Evolutionary conservation across 225 moss, liverwort and hornwort species (phyloP).

Genomic region (Pleurozium schreberi): DNA sequence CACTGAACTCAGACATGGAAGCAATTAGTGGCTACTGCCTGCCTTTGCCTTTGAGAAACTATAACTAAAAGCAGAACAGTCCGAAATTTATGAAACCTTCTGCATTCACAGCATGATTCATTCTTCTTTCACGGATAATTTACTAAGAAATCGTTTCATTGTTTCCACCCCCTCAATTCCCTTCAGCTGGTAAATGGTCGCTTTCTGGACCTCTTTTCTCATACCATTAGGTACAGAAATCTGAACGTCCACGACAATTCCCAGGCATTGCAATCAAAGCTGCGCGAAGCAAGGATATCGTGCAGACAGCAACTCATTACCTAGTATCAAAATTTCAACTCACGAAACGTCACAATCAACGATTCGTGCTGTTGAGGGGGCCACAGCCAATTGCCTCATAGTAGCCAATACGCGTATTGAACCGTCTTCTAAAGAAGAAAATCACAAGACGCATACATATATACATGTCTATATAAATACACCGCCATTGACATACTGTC

Average conservation of each 20-base stretch:
- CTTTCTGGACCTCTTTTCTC: background rate
- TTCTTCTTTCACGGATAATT: background rate
- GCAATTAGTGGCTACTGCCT: too few relatives aligned
- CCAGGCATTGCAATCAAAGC: background rate
- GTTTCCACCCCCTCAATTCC: background rate
- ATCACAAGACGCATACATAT: background rate
- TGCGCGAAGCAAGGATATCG: background rate
- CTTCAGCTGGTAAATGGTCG: background rate
- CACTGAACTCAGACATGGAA: background rate
- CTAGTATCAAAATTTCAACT: background rate
- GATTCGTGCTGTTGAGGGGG: background rate
- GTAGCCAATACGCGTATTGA: background rate
- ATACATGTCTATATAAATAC: background rate
- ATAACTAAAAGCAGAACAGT: background rate
- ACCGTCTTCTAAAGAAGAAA: background rate
- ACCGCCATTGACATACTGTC: background rate
- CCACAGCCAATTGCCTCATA: background rate
- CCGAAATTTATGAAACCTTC: background rate
- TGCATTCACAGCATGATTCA: background rate
- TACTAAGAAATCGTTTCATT: background rate
- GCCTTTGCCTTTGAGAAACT: background rate
- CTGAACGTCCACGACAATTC: background rate
- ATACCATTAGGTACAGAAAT: background rate
- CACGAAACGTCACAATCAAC: background rate
- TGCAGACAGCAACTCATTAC: constrained; percentile 1